Evolutionary conservation across 1,284 basidiomycete species (phyloP), one percentile per base, ranked within the genome.

Genomic region (Pterulicium gracile): DNA sequence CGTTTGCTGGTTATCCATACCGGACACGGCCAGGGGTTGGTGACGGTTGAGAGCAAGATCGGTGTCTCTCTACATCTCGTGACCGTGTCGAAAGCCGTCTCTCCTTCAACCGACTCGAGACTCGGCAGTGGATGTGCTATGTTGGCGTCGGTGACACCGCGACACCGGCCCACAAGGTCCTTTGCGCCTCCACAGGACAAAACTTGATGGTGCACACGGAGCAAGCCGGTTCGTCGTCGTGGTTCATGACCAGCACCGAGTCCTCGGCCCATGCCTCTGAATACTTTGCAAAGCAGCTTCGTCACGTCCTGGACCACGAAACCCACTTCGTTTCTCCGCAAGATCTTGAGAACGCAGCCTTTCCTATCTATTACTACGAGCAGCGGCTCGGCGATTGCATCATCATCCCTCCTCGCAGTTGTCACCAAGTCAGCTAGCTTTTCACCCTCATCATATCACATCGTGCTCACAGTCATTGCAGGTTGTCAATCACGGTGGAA

Each of bases 61-160:
- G n/a, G n/a, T n/a, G n/a, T n/a, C n/a, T n/a, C n/a, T n/a, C n/a
- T n/a, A n/a, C n/a, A n/a, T n/a, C n/a, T n/a, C n/a, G n/a, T n/a
- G n/a, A n/a, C n/a, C n/a, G n/a, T n/a, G n/a, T n/a, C n/a, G n/a
- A n/a, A n/a, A n/a, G n/a, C n/a, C n/a, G n/a, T n/a, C n/a, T n/a
- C n/a, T n/a, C n/a, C n/a, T n/a, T n/a, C n/a, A n/a, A n/a, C n/a
- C n/a, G n/a, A n/a, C n/a, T n/a, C n/a, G n/a, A n/a, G n/a, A n/a
- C n/a, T n/a, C n/a, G n/a, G n/a, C n/a, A 81, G 0, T 61, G 88
- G 2, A 85, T 88, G 81, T 86, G 82, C 56, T 88, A 88, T 55
- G 61, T 86, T 5, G 85, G 85, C 4, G 66, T 80, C 44, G 81
- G 81, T 0, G 84, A 83, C 50, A 88, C 84, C 0, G 80, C 77